phyloP scores from a whole-genome alignment of 352 stramenopile species.

The Peronospora farinosa region DNA sequence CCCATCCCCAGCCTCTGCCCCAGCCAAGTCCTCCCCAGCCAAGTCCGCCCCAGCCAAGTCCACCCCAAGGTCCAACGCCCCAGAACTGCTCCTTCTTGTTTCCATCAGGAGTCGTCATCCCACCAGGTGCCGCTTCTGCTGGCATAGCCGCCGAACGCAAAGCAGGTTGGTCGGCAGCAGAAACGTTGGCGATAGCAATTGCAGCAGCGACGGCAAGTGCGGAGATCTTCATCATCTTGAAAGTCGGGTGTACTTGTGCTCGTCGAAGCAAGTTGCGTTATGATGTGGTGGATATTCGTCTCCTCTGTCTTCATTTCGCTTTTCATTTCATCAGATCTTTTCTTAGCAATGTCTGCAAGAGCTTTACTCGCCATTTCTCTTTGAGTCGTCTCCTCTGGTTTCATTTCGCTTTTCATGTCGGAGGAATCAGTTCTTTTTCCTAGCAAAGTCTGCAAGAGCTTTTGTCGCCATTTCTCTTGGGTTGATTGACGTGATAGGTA shows the following conservation, averaged over 20 bases:
- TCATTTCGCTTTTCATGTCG: not conserved
- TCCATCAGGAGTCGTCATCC: not conserved
- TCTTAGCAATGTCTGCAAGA: not conserved
- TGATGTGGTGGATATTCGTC: not conserved
- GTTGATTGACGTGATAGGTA: not conserved
- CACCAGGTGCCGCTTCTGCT: not conserved
- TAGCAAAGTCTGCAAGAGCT: not conserved
- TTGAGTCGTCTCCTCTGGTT: not conserved
- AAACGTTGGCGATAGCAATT: constrained; percentile 12
- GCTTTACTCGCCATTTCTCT: too few relatives aligned
- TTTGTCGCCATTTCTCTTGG: too few relatives aligned
- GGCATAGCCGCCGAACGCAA: constrained; percentile 1
- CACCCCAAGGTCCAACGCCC: constrained; percentile 9
- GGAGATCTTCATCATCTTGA: constrained; percentile 16
- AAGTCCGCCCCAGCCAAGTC: constrained; percentile 7
- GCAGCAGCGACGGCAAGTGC: constrained; percentile 9
- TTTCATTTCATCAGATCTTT: not conserved
- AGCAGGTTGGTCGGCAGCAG: constrained; percentile 17
- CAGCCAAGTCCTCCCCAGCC: not conserved
- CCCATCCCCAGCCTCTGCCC: not conserved
- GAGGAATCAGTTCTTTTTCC: not conserved
- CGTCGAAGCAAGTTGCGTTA: constrained; percentile 12
- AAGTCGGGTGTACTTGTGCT: not conserved
- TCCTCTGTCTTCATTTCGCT: not conserved
- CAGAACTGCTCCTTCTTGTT: constrained; percentile 13